These are phyloP conservation scores for Epichloe gansuensis DNA, from an alignment of 2,329 filamentous ascomycete genomes.

Conservation along the genomic window DNA sequence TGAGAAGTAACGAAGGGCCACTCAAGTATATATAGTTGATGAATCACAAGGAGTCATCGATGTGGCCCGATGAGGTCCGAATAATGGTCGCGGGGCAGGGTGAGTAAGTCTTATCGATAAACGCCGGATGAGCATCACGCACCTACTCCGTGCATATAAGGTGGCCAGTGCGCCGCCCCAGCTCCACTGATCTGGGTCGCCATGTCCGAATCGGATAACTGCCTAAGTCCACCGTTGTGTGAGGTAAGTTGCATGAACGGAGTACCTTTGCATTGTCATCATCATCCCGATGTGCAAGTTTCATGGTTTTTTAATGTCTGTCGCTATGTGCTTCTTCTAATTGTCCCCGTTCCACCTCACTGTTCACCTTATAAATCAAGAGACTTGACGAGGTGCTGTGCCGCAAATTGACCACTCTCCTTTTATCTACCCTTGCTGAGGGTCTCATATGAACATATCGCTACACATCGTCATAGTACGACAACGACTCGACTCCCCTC, in stretches of 20 bases:
- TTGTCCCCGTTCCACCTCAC: not conserved
- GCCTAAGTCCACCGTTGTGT: not conserved
- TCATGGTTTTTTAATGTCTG: too few relatives aligned
- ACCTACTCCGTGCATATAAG: not conserved
- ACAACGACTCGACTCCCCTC: too few relatives aligned
- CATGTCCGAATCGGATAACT: constrained; percentile 1
- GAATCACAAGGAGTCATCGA: constrained; percentile 4
- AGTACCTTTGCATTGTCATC: not conserved
- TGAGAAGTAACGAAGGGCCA: not conserved
- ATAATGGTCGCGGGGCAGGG: not conserved
- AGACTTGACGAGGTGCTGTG: too few relatives aligned
- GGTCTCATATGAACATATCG: too few relatives aligned
- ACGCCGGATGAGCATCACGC: not conserved
- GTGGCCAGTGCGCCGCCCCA: not conserved
- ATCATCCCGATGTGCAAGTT: too few relatives aligned
- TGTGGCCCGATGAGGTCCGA: not conserved
- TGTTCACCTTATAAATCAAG: not conserved
- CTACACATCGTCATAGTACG: too few relatives aligned
- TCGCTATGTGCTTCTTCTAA: not conserved
- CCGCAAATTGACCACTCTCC: too few relatives aligned
- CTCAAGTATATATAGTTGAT: not conserved
- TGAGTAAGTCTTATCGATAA: not conserved
- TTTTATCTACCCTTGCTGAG: too few relatives aligned
- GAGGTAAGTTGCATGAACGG: not conserved
- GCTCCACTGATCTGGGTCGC: not conserved